phyloP scores from a whole-genome alignment of 1,284 basidiomycete genomes.

The Ceratobasidium papillatum region DNA sequence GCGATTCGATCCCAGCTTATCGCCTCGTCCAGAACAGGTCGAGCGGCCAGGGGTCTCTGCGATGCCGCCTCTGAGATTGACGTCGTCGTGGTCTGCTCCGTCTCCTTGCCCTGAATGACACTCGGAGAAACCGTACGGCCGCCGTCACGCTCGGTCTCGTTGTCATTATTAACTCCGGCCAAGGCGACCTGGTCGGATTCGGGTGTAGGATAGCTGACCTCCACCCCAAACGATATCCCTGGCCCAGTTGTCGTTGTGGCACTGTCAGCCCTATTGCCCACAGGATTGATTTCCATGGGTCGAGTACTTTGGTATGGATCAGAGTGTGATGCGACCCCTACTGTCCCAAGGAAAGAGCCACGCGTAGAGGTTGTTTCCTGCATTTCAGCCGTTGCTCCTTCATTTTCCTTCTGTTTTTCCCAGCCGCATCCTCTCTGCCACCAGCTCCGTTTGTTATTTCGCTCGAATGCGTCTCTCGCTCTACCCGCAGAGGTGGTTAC shows the following conservation, averaged over 20 bases:
- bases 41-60: not conserved
- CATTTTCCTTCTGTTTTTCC: not conserved
- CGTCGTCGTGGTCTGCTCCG: not conserved
- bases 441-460: not conserved
- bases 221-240: conserved; percentile 30
- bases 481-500: not conserved
- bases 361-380: not conserved
- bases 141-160: not conserved
- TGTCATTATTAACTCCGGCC: not conserved
- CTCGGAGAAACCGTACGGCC: not conserved
- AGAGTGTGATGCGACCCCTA: not conserved
- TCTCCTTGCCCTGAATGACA: not conserved
- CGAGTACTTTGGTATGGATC: conserved; percentile 6
- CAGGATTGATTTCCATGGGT: conserved; percentile 2
- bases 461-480: not conserved
- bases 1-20: conserved; percentile 28
- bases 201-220: conserved; percentile 14
- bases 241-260: not conserved
- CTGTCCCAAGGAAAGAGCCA: not conserved
- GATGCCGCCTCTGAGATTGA: not conserved
- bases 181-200: not conserved
- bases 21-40: conserved; percentile 12
- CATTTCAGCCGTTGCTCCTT: conserved; percentile 14
- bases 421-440: not conserved
- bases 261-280: too few relatives aligned